Base-by-base conservation (phyloP, 176 grass and related monocot species). In the Canna indica region DNA sequence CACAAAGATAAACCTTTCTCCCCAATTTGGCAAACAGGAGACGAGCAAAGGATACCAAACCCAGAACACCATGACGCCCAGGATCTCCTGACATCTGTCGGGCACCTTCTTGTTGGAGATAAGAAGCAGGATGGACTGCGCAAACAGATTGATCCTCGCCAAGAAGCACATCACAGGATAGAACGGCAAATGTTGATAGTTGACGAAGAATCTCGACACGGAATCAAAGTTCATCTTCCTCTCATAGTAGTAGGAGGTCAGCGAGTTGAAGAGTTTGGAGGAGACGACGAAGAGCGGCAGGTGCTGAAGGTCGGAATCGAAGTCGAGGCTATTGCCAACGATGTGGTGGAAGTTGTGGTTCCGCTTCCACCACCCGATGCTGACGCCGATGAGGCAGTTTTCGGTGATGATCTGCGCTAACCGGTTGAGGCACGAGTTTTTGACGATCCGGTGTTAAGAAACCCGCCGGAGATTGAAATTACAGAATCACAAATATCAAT, bases 111-210 rank as follows among this genome's bases (percentile, higher is more conserved):
- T 31, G 4, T 87, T 74, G 0, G 71, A 79, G 0, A 87, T 1
- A 0, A 99, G 61, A 38, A 99, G 88, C 0, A 85, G 9, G 0
- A 76, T 68, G 0, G 94, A 90, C 75, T 93, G 94, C 47, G 45
- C 56, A 0, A 87, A 82, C 6, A 99, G 94, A 36, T 99, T 93
- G 13, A 93, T 78, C 81, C 94, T 87, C 22, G 94, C 94, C n/a
- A n/a, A n/a, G 34, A 93, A 33, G 30, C 90, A 73, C 94, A 99
- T 93, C 0, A 99, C 86, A 1, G 90, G 90, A 80, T 99, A 99
- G 54, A 93, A 99, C 10, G 94, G 93, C 84, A 83, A 85, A 60
- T 99, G 94, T 86, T 99, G 94, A 78, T 90, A 90, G 78, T 90
- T 93, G 78, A 99, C 72, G 7, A 99, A 30, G 65, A 99, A 78